Evolutionary conservation across 2,329 filamentous ascomycete species (phyloP), one percentile per base, ranked within the genome.

Genomic region (Fusarium goolgardi): DNA sequence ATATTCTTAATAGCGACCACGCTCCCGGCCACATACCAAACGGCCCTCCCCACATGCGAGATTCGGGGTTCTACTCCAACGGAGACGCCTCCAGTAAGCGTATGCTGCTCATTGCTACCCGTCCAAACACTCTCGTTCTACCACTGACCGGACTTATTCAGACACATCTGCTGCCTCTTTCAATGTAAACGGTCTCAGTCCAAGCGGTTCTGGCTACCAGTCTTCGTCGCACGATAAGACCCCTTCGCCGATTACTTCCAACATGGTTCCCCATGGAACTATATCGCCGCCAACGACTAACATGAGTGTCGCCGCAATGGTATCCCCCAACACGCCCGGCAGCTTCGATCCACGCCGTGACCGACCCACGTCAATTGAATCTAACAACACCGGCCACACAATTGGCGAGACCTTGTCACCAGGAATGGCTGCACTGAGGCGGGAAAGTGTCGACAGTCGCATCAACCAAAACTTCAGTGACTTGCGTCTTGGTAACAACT

Each of bases 371-470:
- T 79, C 75, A 37, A 76, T 78, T 59, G 78, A 81, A 45, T 76
- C 75, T 13, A 72, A 72, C 21, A 67, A 72, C 18, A 23, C 39
- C 68, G 73, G 75, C 25, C 71, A 76, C 41, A 74, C 75, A 6
- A 62, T 78, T 59, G 78, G 74, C 27, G 75, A 80, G 29, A 76
- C 78, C 31, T 77, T 78, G 47, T 77, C 80, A 27, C 74, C 80
- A 3, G 84, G 89, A 23, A 60, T 69, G 18, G 64, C 57, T 29
- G 52, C 59, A 49, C 88, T 89, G 47, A 86, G 91, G 59, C 87
- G 92, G 53, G 92, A 93, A 79, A 94, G 91, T 72, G 90, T 94
- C 6, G 91, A 94, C 77, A 93, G 91, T 77, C 86, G 91, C 65
- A 90, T 94, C 76, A 92, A 92, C 73, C 87, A 89, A 68, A 86